Percentiles rank a stretch among this genome's conserved stretches.
phyloP scores from a whole-genome alignment of 2,329 filamentous ascomycete genomes.

The Celoporthe dispersa region DNA sequence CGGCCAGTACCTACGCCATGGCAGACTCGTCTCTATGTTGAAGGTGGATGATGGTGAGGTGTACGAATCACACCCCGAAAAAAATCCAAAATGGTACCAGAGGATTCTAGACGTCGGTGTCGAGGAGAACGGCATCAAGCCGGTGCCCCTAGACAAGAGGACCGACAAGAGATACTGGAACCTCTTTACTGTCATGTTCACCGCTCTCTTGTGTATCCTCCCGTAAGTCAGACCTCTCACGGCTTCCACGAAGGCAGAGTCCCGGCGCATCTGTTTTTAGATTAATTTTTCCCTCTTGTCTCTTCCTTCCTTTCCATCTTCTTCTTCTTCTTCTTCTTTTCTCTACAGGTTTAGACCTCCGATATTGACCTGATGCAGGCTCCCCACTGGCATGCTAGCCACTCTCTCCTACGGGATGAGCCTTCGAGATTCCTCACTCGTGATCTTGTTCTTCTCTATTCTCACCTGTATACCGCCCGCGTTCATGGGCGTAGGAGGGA shows the following conservation, averaged over 20 bases:
- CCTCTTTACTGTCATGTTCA: constrained; percentile 66
- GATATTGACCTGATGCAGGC: constrained; percentile 39
- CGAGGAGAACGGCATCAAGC: constrained; percentile 59
- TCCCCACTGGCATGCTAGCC: constrained; percentile 63
- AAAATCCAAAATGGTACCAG: constrained; percentile 47
- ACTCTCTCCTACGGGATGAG: constrained; percentile 57
- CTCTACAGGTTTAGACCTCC: background rate
- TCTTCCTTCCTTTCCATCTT: too few relatives aligned
- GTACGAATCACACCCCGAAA: constrained; percentile 37
- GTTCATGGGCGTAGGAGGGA: constrained; percentile 58
- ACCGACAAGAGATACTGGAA: constrained; percentile 58
- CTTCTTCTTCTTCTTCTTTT: too few relatives aligned
- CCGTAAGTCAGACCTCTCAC: constrained; percentile 49
- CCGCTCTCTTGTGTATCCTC: constrained; percentile 59
- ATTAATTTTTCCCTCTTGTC: too few relatives aligned
- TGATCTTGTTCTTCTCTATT: constrained; percentile 63
- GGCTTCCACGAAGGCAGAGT: background rate
- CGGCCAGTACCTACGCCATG: constrained; percentile 25
- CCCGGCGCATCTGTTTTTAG: too few relatives aligned
- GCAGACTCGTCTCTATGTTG: constrained; percentile 35
- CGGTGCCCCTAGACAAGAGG: constrained; percentile 58
- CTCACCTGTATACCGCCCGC: constrained; percentile 59
- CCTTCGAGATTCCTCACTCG: constrained; percentile 58
- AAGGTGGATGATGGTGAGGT: constrained; percentile 40
- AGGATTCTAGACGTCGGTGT: constrained; percentile 50